These are phyloP conservation scores for Fusarium sp. DNA, from an alignment of 2,329 filamentous ascomycete species.

Conservation along the genomic window DNA sequence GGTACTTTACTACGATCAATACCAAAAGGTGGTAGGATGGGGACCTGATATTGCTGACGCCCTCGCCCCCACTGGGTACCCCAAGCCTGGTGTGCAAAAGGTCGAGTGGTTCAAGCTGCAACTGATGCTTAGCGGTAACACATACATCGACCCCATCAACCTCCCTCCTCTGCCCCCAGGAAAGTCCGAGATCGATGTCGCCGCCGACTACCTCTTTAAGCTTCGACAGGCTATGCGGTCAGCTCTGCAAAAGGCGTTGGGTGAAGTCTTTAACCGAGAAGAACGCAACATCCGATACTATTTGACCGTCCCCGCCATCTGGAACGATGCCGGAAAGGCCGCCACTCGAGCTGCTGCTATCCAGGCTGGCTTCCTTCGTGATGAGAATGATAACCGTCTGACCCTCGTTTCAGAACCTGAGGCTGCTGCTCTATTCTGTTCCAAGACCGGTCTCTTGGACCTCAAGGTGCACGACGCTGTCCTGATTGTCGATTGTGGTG, in stretches of 20 bases:
- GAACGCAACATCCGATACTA: constrained; percentile 99
- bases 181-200: constrained; percentile 98
- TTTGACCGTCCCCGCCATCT: constrained; percentile 97
- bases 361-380: constrained; percentile 94
- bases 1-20: constrained; percentile 99
- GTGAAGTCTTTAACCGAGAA: constrained; percentile 97
- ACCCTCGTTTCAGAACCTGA: constrained; percentile 97
- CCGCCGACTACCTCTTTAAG: constrained; percentile 99
- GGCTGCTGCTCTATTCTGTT: constrained; percentile 96
- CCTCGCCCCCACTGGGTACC: constrained; percentile 94
- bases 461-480: constrained; percentile 99
- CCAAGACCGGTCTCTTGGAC: constrained; percentile 94
- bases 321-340: constrained; percentile 98
- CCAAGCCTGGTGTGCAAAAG: constrained; percentile 97
- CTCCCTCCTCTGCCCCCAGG: constrained; percentile 95
- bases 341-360: constrained; percentile 96
- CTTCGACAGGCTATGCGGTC: constrained; percentile 96
- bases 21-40: constrained; percentile 99
- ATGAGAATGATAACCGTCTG: constrained; percentile 96
- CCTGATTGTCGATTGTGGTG: constrained; percentile 96
- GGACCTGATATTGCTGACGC: constrained; percentile 98
- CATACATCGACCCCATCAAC: constrained; percentile 99
- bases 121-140: constrained; percentile 98
- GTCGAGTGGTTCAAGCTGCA: constrained; percentile 99
- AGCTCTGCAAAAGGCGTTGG: constrained; percentile 94